Evolutionary conservation across 495 filamentous ascomycete species (phyloP), one percentile per base, ranked within the genome.

Genomic region (Aspergillus ostianus): DNA sequence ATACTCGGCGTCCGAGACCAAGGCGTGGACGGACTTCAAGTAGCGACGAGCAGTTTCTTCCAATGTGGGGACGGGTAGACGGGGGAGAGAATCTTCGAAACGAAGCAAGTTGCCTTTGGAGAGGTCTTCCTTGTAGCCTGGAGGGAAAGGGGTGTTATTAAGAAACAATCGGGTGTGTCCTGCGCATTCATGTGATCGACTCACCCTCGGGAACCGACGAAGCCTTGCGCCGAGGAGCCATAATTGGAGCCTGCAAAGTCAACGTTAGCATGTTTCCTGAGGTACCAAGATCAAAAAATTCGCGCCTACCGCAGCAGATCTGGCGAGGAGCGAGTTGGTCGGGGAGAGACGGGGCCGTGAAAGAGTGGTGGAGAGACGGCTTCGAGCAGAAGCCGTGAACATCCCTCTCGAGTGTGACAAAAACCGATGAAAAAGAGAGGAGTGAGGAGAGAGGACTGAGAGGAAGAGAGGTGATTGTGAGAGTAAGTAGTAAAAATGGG

Each of bases 11-110:
- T 85, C 74, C 57, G 84, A 88, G 58, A 96, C 82, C 8, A 97
- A 74, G 23, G 93, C 90, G 66, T 92, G 87, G 17, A 99, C 86
- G 58, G 92, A 91, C 79, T 96, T 97, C 60, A 98, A 80, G 75
- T 99, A 99, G 53, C 92, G 89, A 55, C 84, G 83, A 56, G 89
- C 82, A 7, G 95, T 98, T 80, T 99, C 95, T 75, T 98, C 88
- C 57, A 99, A 87, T 12, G 89, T 89, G 26, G 95, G 95, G 10
- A 98, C 92, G 12, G 94, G 95, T 20, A 99, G 83, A 49, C 81
- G 85, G 32, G 95, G 95, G 21, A 99, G 86, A 23, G 93, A 97
- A 44, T 98, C 91, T 76, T 99, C 92, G 76, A 94, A 99, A 48
- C 95, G 88, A 62, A 98, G 87, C 90, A 96, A 97, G 19, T 87